Conservation (phyloP, 352 stramenopile genomes). For the Peronospora belbahrii region DNA sequence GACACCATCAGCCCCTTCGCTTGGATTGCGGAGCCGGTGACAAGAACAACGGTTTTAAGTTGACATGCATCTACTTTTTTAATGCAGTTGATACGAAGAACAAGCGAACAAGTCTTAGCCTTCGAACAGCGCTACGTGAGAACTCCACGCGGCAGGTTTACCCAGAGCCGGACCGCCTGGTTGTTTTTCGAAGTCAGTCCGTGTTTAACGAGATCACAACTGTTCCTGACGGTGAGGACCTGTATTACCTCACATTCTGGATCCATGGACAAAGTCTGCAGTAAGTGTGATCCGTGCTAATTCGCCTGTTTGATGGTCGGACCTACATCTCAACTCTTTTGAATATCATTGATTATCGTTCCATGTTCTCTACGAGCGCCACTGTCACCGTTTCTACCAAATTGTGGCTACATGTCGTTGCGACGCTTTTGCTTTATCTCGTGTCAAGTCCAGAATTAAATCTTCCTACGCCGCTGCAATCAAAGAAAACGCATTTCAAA, state of each 20-base stretch:
- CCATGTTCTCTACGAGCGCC: no score
- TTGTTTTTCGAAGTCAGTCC: constrained; percentile 59
- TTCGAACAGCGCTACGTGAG: constrained; percentile 27
- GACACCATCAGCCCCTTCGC: constrained; percentile 44
- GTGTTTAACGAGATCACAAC: constrained; percentile 64
- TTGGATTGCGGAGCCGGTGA: constrained; percentile 60
- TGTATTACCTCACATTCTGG: constrained; percentile 75
- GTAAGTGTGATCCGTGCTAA: no score
- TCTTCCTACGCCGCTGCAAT: no score
- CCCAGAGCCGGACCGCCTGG: constrained; percentile 39
- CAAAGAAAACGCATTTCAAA: no score
- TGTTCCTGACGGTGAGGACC: constrained; percentile 20
- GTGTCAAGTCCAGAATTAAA: no score
- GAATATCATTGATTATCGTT: no score
- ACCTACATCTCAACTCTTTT: no score
- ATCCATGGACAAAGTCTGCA: constrained; percentile 59
- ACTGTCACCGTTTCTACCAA: no score
- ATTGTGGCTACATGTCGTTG: no score
- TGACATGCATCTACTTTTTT: constrained; percentile 72
- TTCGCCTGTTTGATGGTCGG: no score
- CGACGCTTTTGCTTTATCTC: no score
- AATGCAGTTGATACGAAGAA: constrained; percentile 18
- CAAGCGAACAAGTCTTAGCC: constrained; percentile 18
- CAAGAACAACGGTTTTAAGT: constrained; percentile 72
- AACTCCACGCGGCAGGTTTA: constrained; percentile 33